Percentiles rank a stretch among this genome's conserved stretches.
Evolutionary conservation across 192 early-diverging fungal genomes (phyloP).

Genomic region (Entophlyctis luteolus): DNA sequence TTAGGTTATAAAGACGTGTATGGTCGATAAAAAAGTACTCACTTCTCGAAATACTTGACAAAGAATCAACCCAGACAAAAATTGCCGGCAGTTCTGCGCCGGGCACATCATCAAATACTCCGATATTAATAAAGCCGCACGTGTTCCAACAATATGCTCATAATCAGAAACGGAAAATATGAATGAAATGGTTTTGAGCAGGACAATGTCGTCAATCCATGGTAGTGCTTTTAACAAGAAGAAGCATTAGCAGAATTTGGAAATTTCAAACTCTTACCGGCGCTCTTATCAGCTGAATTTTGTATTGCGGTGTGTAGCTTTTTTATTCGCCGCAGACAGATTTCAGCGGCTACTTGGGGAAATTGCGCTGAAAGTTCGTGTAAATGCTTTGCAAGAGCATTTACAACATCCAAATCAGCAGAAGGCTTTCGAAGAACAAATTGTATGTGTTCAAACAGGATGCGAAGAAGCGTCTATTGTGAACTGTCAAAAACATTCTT

Average conservation of each 20-base stretch:
- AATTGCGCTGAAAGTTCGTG: conserved; percentile 32
- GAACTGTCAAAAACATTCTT: not conserved
- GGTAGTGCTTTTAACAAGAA: conserved; percentile 3
- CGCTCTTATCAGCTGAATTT: conserved; percentile 4
- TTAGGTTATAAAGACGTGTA: not conserved
- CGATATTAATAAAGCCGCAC: conserved; percentile 72
- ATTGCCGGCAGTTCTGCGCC: conserved; percentile 54
- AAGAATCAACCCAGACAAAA: conserved; percentile 73
- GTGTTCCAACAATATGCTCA: conserved; percentile 80
- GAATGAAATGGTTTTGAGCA: conserved; percentile 65
- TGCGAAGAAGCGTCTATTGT: conserved; percentile 46
- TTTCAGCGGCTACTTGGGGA: conserved; percentile 14
- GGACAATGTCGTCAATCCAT: conserved; percentile 44
- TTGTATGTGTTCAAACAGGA: conserved; percentile 69
- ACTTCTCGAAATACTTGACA: conserved; percentile 68
- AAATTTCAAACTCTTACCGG: not conserved
- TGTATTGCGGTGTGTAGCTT: conserved; percentile 15
- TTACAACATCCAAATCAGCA: conserved; percentile 21
- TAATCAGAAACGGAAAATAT: conserved; percentile 93
- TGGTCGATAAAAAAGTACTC: conserved; percentile 21
- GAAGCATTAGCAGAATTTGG: not conserved
- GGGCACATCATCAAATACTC: conserved; percentile 71
- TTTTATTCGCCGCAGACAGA: conserved; percentile 10
- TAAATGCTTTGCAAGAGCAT: conserved; percentile 25
- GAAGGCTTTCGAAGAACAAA: conserved; percentile 59